A percentile compares a stretch with the other conserved stretches of the same genome.
phyloP scores from a whole-genome alignment of 805 yeast species.

The Debaryomyces tyrocola region DNA sequence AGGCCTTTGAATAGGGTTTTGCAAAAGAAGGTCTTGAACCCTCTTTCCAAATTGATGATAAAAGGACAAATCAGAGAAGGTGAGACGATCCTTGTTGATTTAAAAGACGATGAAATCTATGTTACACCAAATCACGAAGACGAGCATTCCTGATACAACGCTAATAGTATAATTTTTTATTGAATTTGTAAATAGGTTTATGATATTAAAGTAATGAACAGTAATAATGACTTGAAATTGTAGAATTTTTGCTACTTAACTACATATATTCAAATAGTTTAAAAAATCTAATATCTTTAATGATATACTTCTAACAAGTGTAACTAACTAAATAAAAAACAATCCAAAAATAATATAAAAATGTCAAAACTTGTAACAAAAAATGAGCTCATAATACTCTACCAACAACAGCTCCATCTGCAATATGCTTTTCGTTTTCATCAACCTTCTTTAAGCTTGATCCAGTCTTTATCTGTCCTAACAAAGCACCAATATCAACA shows the following conservation, averaged over 20 bases:
- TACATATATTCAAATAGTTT: background rate
- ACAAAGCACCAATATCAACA: slow-evolving; percentile 47
- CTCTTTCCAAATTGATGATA: slow-evolving; percentile 77
- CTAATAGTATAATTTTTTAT: background rate
- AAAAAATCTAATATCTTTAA: background rate
- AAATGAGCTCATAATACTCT: slow-evolving; percentile 33
- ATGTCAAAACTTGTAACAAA: background rate
- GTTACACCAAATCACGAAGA: slow-evolving; percentile 35
- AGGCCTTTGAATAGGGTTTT: slow-evolving; percentile 91
- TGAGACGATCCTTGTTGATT: slow-evolving; percentile 31
- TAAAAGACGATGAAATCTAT: slow-evolving; percentile 21
- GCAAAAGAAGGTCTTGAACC: slow-evolving; percentile 81
- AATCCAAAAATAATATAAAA: background rate
- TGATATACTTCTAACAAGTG: background rate
- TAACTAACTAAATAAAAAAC: too few relatives aligned
- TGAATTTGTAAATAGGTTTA: slow-evolving; percentile 1
- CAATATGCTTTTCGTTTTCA: slow-evolving; percentile 46
- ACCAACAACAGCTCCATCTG: slow-evolving; percentile 50
- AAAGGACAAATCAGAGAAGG: slow-evolving; percentile 66
- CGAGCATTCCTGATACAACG: background rate
- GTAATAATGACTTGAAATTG: background rate
- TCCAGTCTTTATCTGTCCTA: slow-evolving; percentile 61
- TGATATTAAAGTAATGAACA: background rate
- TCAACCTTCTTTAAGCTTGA: slow-evolving; percentile 50
- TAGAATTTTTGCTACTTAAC: too few relatives aligned